Percentiles rank a stretch among this genome's conserved stretches.
Evolutionary conservation across 306 rosid genomes (phyloP).

Genomic region (Psophocarpus tetragonolobus): DNA sequence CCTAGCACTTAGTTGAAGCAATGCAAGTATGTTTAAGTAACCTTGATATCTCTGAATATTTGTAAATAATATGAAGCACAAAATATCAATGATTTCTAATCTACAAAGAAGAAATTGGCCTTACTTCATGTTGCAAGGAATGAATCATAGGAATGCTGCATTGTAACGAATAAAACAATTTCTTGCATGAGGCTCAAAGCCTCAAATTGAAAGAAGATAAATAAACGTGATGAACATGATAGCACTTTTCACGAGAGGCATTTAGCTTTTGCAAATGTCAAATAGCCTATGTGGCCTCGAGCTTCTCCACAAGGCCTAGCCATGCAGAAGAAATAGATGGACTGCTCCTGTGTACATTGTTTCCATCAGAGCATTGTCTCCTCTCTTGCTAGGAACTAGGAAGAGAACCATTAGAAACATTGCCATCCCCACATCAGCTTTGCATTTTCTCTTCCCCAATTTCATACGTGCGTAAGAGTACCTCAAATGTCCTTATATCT

Average conservation of each 20-base stretch:
- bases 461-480: constrained; percentile 74
- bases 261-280: constrained; percentile 82
- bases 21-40: not conserved
- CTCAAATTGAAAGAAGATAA: constrained; percentile 20
- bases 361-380: constrained; percentile 61
- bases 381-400: constrained; percentile 73
- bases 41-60: not conserved
- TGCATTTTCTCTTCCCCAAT: constrained; percentile 63
- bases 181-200: not conserved
- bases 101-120: not conserved
- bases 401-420: constrained; percentile 44
- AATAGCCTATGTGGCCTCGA: constrained; percentile 90
- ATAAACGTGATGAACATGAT: not conserved
- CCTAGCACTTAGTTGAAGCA: not conserved
- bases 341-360: constrained; percentile 33
- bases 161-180: not conserved
- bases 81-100: not conserved
- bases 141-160: not conserved
- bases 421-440: constrained; percentile 25
- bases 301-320: constrained; percentile 76
- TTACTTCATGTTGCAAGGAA: not conserved
- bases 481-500: constrained; percentile 91
- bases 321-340: constrained; percentile 49
- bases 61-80: not conserved
- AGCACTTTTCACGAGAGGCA: constrained; percentile 45